Evolutionary conservation across 306 rosid genomes (phyloP).

Genomic region (Lagenaria siceraria): DNA sequence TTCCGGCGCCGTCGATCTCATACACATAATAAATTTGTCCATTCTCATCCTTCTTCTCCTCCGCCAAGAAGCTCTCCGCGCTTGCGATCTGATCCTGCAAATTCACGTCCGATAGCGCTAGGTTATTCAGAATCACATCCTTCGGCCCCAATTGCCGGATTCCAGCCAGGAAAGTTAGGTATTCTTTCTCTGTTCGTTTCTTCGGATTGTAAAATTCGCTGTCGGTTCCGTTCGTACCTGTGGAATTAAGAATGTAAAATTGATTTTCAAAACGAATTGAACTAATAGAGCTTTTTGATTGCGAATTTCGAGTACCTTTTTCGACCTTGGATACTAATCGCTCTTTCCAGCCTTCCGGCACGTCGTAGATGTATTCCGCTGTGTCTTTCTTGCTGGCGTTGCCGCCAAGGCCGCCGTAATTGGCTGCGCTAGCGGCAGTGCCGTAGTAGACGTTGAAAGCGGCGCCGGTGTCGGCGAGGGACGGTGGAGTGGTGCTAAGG

Average conservation of each 20-base stretch:
- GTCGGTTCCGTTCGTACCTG: slow-evolving; percentile 62
- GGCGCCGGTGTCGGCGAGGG: slow-evolving; percentile 28
- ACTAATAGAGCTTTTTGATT: background rate
- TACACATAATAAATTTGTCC: slow-evolving; percentile 74
- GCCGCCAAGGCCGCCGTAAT: slow-evolving; percentile 81
- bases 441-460: slow-evolving; percentile 65
- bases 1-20: slow-evolving; percentile 61
- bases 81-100: slow-evolving; percentile 67
- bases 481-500: slow-evolving; percentile 29
- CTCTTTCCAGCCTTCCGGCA: slow-evolving; percentile 79
- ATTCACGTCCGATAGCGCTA: slow-evolving; percentile 67
- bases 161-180: slow-evolving; percentile 58
- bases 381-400: slow-evolving; percentile 72
- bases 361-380: slow-evolving; percentile 72
- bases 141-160: slow-evolving; percentile 61
- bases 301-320: slow-evolving; percentile 31
- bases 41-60: slow-evolving; percentile 53
- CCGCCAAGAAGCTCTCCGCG: slow-evolving; percentile 45
- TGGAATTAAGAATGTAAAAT: background rate
- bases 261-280: background rate
- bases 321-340: slow-evolving; percentile 78
- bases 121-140: slow-evolving; percentile 49
- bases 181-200: slow-evolving; percentile 64
- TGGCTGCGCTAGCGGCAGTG: slow-evolving; percentile 85
- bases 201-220: slow-evolving; percentile 82